Percentiles rank a stretch among this genome's conserved stretches.
Evolutionary conservation across 257 asterid genomes (phyloP).

Genomic region (Ophiorrhiza pumila): DNA sequence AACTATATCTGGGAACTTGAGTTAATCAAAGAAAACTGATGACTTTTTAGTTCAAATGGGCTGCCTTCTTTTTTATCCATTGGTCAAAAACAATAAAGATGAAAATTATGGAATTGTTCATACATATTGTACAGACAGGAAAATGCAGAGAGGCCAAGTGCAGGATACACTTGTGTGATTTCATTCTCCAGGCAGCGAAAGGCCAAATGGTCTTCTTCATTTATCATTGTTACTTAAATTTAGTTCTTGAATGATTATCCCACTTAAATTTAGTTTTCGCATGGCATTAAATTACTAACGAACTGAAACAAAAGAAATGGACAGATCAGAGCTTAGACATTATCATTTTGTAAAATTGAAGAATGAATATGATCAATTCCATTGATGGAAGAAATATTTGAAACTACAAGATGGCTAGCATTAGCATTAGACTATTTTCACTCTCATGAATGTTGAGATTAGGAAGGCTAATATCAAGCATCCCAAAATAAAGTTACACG

Average conservation of each 20-base stretch:
- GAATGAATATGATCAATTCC: not conserved
- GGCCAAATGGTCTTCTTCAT: too few species aligned
- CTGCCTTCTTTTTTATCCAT: not conserved
- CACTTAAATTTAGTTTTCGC: not conserved
- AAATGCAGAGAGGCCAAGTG: too few species aligned
- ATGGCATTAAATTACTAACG: not conserved
- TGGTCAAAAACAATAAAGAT: not conserved
- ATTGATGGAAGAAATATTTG: not conserved
- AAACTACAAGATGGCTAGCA: not conserved
- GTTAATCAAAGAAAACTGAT: not conserved
- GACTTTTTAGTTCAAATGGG: not conserved
- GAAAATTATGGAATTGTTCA: too few species aligned
- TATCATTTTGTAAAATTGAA: not conserved
- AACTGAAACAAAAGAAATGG: not conserved
- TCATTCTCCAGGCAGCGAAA: too few species aligned
- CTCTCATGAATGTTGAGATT: conserved; percentile 42
- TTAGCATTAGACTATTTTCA: conserved; percentile 12
- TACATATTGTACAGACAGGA: too few species aligned
- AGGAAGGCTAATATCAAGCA: conserved; percentile 38
- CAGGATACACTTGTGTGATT: too few species aligned
- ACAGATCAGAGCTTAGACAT: not conserved
- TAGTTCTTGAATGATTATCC: not conserved
- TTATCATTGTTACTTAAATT: too few species aligned
- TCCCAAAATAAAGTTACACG: conserved; percentile 38
- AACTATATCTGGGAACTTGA: not conserved